Evolutionary conservation across 83 land plant genomes (phyloP), one percentile per base, ranked within the genome.

Genomic region (Picea abies): DNA sequence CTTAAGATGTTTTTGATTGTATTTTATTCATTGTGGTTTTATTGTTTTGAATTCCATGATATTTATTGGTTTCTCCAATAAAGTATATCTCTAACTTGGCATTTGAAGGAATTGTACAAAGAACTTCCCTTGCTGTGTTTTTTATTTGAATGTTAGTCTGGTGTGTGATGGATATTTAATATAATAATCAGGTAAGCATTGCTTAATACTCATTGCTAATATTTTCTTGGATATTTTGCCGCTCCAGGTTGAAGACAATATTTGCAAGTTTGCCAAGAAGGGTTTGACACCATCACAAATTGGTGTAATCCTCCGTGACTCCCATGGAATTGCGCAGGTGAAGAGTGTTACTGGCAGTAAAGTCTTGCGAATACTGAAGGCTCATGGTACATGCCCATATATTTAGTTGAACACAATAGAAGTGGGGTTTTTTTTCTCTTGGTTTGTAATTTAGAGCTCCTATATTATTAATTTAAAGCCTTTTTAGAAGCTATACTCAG

Each of bases 301-400:
- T 32, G 97, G 98, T 85, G 98, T 96, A 0, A 88, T 94, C 39
- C 96, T 96, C 62, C 89, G 97, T 81, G 98, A 96, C 78, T 94
- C 97, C 29, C 97, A 96, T 70, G 98, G 98, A 37, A 93, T 96
- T 76, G 95, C 98, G 2, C 97, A 96, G 90, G 95, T 94, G 20
- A 92, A 87, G 82, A 93, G 93, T 78, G 96, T 95, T 35, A 95
- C 95, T 12, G 98, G 96, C 25, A 92, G 89, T 86, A 95, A 95
- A 83, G 89, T 95, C n/a, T 78, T 95, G 70, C 86, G 97, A 73
- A 91, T 96, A 80, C 91, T 96, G 76, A 96, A 96, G 87, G 98
- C 91, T 76, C 97, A 96, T 83, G 98, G 97, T 96, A 80, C 35
- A 12, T 25, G 25, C 81, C 87, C 10, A 3, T 66, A 25, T 15